Conservation (phyloP, 371 early-diverging fungal species). For the Saksenaea oblongispora region DNA sequence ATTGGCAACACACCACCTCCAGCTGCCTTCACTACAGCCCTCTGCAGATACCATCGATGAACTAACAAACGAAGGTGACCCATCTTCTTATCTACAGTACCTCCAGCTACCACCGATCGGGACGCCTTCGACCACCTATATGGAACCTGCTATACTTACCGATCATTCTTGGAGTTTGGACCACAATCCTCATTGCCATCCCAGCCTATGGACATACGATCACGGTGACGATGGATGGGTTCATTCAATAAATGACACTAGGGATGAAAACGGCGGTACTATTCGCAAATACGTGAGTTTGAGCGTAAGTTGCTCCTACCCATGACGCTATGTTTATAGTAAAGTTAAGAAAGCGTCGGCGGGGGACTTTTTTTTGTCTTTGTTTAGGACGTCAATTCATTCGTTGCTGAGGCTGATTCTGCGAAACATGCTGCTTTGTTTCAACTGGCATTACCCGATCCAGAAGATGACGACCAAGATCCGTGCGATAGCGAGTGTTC, state of each 20-base stretch:
- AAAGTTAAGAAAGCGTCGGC: slow-evolving; percentile 1
- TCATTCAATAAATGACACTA: background rate
- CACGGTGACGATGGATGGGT: background rate
- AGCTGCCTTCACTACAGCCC: background rate
- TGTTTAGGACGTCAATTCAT: slow-evolving; percentile 45
- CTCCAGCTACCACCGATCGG: background rate
- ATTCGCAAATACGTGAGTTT: slow-evolving; percentile 32
- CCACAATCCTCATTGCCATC: background rate
- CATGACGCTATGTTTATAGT: background rate
- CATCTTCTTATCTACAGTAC: background rate
- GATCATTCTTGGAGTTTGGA: background rate
- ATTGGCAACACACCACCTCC: background rate
- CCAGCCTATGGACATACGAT: background rate
- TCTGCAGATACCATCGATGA: background rate
- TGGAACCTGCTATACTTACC: background rate
- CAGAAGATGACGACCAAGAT: background rate
- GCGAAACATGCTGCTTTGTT: slow-evolving; percentile 18
- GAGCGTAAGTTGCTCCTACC: slow-evolving; percentile 23
- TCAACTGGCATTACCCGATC: background rate
- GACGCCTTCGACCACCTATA: background rate
- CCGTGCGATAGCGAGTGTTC: background rate
- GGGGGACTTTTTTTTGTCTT: background rate
- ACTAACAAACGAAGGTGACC: background rate
- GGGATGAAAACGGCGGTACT: background rate
- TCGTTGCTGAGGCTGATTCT: slow-evolving; percentile 45